Evolutionary conservation across 2,329 filamentous ascomycete species (phyloP), one percentile per base, ranked within the genome.

Genomic region (Xylaria sp.): DNA sequence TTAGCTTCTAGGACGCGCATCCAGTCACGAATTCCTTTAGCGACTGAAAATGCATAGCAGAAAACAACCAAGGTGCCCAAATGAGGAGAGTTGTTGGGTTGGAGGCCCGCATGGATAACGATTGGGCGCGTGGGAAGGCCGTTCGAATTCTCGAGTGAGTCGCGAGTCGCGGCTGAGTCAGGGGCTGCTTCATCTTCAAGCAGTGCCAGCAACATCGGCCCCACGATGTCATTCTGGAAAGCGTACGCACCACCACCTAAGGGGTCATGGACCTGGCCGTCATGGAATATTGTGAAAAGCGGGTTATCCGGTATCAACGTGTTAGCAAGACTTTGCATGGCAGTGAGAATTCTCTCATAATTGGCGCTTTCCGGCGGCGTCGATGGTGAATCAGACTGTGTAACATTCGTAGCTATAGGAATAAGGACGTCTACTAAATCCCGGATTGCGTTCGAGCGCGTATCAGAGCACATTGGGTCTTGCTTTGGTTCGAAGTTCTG

Each of bases 21-120:
- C 8, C 27, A 30, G 45, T 51, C 57, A n/a, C 64, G 64, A 30
- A 65, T 19, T 32, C 3, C 64, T 50, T 21, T 24, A n/a, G 64
- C 57, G 17, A 61, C n/a, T n/a, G 57, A 14, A 34, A 65, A 65
- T 9, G 64, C 57, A 39, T 34, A 54, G 50, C 39, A 65, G 30
- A 65, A 56, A 4, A 61, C 64, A 4, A 65, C 57, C 1, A 65
- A 30, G 2, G 64, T 61, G 0, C 64, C 64, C 42, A 65, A 3
- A n/a, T 65, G 64, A 8, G 57, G 57, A 21, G 64, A 61, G 42
- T 65, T 61, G 21, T 65, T 61, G 42, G 57, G 57, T 17, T 61
- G 57, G n/a, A 65, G 57, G 11, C 57, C 42, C 6, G 57, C 57
- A 61, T 65, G 57, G 39, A 65, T 60, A 9, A 61, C 56, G n/a